These are phyloP conservation scores for Viola odorata DNA, from an alignment of 345 rosid species.

Conservation along the genomic window DNA sequence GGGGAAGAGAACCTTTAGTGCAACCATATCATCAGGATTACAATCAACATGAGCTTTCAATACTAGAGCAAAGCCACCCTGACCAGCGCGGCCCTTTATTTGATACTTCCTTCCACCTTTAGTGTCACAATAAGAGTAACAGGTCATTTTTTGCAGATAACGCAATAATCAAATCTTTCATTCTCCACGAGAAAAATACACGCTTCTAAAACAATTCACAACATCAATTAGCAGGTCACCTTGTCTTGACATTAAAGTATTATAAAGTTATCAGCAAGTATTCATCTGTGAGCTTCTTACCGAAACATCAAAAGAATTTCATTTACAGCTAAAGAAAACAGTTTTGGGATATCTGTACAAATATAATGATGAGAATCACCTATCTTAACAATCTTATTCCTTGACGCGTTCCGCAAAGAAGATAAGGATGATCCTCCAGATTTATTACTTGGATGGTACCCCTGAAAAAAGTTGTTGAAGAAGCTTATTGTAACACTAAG, in stretches of 20 bases:
- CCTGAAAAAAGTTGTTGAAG: slow-evolving; percentile 44
- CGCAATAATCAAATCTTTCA: too few relatives aligned
- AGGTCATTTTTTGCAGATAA: too few relatives aligned
- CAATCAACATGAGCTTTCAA: slow-evolving; percentile 62
- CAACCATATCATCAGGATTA: slow-evolving; percentile 78
- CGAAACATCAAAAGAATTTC: background rate
- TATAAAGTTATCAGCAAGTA: background rate
- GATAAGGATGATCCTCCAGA: slow-evolving; percentile 59
- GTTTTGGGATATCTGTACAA: background rate
- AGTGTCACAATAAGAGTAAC: slow-evolving; percentile 10
- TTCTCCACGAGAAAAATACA: too few relatives aligned
- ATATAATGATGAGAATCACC: slow-evolving; percentile 37
- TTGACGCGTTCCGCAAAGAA: slow-evolving; percentile 51
- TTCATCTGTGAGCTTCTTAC: background rate
- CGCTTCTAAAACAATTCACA: background rate
- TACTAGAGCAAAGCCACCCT: slow-evolving; percentile 89
- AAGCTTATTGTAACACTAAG: slow-evolving; percentile 8
- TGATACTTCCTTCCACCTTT: slow-evolving; percentile 86
- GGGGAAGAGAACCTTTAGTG: slow-evolving; percentile 54
- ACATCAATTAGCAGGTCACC: background rate
- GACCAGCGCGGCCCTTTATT: slow-evolving; percentile 94
- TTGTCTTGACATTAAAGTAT: background rate
- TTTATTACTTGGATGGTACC: slow-evolving; percentile 57
- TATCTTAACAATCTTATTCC: slow-evolving; percentile 73
- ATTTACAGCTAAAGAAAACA: background rate